These are phyloP conservation scores for Venustampulla echinocandica DNA, from an alignment of 495 filamentous ascomycete species.

Conservation along the genomic window DNA sequence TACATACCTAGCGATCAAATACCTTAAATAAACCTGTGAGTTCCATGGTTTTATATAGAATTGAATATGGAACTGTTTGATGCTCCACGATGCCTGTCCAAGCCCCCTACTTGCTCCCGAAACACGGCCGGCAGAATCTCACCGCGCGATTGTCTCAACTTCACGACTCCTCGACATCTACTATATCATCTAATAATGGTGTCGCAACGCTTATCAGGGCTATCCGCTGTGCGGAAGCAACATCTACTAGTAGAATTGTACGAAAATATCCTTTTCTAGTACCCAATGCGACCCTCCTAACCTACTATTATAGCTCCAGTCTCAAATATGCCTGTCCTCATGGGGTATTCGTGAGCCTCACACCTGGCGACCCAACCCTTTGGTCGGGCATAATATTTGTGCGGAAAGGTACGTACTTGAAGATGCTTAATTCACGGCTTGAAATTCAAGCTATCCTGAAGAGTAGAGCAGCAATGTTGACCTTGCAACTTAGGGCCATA, in stretches of 20 bases:
- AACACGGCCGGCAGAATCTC: slow-evolving; percentile 3
- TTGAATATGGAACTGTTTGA: neutral
- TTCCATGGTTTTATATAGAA: no score
- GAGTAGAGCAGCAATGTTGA: neutral
- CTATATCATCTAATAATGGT: slow-evolving; percentile 10
- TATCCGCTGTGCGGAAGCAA: slow-evolving; percentile 38
- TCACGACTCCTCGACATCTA: neutral
- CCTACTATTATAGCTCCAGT: slow-evolving; percentile 51
- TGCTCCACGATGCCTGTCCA: no score
- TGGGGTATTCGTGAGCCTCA: slow-evolving; percentile 77
- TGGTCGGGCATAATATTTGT: slow-evolving; percentile 92
- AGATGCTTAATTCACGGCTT: slow-evolving; percentile 1
- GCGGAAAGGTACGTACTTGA: slow-evolving; percentile 54
- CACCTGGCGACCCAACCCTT: slow-evolving; percentile 66
- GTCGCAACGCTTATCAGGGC: slow-evolving; percentile 10
- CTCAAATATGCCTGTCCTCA: slow-evolving; percentile 72
- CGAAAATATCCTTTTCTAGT: slow-evolving; percentile 19
- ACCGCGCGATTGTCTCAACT: neutral
- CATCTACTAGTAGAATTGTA: slow-evolving; percentile 75
- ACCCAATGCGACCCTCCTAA: slow-evolving; percentile 11
- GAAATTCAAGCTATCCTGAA: neutral
- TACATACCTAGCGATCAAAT: neutral
- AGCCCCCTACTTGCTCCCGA: no score
- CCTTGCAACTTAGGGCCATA: slow-evolving; percentile 79
- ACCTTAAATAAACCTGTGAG: no score